Conservation (phyloP, 2,329 filamentous ascomycete species). For the Nemania sp. region DNA sequence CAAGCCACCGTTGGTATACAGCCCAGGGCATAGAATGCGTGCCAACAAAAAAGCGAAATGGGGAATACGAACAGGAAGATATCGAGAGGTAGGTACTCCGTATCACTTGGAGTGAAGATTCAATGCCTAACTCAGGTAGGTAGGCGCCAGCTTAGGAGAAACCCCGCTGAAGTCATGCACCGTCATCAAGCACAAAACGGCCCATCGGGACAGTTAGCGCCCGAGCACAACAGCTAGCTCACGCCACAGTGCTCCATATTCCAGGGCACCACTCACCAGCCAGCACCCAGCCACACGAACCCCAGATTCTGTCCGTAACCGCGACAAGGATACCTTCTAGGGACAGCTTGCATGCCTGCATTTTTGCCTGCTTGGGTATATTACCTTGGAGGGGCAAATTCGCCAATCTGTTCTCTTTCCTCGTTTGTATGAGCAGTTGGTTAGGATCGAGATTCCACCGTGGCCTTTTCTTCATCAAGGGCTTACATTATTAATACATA, state of each 20-base stretch:
- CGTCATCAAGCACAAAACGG: too few relatives aligned
- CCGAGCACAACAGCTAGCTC: slow-evolving; percentile 33
- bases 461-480: slow-evolving; percentile 45
- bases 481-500: too few relatives aligned
- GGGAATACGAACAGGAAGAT: neutral
- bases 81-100: neutral
- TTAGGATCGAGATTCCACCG: slow-evolving; percentile 42
- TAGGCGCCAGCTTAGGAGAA: neutral
- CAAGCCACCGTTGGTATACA: neutral
- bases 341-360: slow-evolving; percentile 8
- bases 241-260: slow-evolving; percentile 28
- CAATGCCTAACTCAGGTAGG: neutral
- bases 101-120: too few relatives aligned
- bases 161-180: slow-evolving; percentile 35
- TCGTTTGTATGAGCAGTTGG: neutral
- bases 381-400: slow-evolving; percentile 20
- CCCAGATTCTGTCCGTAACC: slow-evolving; percentile 25
- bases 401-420: slow-evolving; percentile 23
- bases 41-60: neutral
- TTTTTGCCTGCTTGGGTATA: neutral
- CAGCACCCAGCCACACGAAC: slow-evolving; percentile 30
- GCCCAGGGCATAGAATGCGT: neutral
- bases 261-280: neutral
- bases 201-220: too few relatives aligned
- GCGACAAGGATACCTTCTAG: slow-evolving; percentile 21